Evolutionary conservation across 106 monocot genomes (phyloP).

Genomic region (Dendrobium catenatum): DNA sequence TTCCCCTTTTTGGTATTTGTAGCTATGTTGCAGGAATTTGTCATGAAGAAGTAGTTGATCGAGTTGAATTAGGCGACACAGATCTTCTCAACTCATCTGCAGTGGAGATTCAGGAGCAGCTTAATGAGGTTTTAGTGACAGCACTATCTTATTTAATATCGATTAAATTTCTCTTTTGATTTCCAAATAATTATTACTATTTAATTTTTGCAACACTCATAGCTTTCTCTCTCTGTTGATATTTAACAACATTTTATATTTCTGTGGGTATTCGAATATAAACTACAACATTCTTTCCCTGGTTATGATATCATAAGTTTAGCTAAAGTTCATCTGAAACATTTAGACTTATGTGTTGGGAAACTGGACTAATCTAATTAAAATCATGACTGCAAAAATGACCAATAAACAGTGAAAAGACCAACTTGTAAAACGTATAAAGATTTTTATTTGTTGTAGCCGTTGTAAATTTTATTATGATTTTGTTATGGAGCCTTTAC

Average conservation of each 20-base stretch:
- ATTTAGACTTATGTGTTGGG: neutral
- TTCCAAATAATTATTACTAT: neutral
- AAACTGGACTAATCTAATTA: neutral
- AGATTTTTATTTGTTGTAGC: neutral
- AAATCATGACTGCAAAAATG: neutral
- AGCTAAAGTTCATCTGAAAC: neutral
- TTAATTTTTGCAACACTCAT: too few relatives aligned
- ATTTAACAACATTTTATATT: neutral
- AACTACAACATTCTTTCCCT: neutral
- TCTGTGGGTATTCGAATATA: neutral
- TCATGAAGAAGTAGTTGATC: neutral
- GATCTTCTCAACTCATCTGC: neutral
- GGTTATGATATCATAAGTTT: too few relatives aligned
- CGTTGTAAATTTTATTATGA: neutral
- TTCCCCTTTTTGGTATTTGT: neutral
- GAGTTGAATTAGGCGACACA: neutral
- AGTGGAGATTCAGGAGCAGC: neutral
- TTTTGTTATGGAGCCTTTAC: neutral
- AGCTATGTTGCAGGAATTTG: conserved; percentile 1
- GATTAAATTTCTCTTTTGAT: neutral
- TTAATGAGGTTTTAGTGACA: neutral
- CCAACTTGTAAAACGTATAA: neutral
- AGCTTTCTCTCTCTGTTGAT: neutral
- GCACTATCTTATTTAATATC: too few relatives aligned
- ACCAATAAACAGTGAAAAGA: neutral